Evolutionary conservation across 2,329 filamentous ascomycete genomes (phyloP).

Genomic region (Didymella pinodella): DNA sequence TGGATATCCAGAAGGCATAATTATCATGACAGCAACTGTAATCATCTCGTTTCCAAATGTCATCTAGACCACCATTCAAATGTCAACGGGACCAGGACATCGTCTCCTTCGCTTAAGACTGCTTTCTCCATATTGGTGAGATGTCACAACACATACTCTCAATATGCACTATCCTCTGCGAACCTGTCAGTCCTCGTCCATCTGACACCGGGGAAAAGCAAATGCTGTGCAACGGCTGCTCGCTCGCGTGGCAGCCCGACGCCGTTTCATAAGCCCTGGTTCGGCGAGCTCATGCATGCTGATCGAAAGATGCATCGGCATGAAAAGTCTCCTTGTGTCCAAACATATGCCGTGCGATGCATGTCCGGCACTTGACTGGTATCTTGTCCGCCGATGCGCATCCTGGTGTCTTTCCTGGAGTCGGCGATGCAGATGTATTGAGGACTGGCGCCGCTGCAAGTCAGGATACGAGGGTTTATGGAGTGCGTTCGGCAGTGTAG

Average conservation of each 20-base stretch:
- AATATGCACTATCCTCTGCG: background rate
- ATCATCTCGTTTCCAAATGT: no score
- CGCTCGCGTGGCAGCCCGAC: slow-evolving; percentile 10
- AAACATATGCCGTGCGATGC: background rate
- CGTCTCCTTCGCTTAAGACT: background rate
- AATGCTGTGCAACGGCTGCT: slow-evolving; percentile 14
- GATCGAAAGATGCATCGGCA: slow-evolving; percentile 1
- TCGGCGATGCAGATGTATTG: background rate
- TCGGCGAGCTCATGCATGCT: slow-evolving; percentile 16
- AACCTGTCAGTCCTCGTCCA: background rate
- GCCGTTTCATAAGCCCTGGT: slow-evolving; percentile 8
- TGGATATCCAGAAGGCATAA: slow-evolving; percentile 11
- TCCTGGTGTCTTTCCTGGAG: background rate
- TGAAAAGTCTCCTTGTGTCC: background rate
- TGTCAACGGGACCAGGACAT: no score
- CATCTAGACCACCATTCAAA: background rate
- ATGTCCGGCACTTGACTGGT: background rate
- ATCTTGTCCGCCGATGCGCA: background rate
- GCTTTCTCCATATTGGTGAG: background rate
- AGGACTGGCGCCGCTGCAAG: background rate
- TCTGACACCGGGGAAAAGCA: slow-evolving; percentile 9
- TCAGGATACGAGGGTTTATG: background rate
- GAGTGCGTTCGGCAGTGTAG: no score
- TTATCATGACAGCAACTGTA: background rate
- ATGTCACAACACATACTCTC: background rate